Evolutionary conservation across 2,329 filamentous ascomycete genomes (phyloP), one percentile per base, ranked within the genome.

Genomic region (Diaporthe citrichinensis): DNA sequence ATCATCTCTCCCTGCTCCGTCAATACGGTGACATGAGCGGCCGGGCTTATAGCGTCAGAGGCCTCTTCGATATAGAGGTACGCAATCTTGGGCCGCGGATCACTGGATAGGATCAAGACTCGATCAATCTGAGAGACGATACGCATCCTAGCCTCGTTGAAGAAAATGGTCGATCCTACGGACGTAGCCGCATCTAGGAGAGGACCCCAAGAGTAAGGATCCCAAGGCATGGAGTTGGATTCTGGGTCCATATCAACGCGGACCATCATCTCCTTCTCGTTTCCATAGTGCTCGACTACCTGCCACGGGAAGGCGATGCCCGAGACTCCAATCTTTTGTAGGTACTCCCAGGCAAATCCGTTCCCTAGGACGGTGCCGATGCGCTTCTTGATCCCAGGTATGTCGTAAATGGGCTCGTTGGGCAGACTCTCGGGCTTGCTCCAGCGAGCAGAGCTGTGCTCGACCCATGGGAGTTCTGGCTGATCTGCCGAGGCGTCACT

Each of bases 251-350:
- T 41, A 5, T 61, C 57, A 17, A 61, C 57, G 10, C 34, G 12
- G 6, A 25, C 57, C 3, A 41, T 39, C 57, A 61, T 61, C 12
- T 61, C 57, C 34, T 61, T 61, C 57, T 39, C 34, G 57, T 61
- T 61, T 15, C 34, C 57, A 15, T 41, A 41, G 34, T 61, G 57
- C 34, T 61, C 57, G 1, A 41, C 36, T 8, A 61, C 36, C 34
- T 39, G 34, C 57, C 57, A 61, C 23, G 57, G 57, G 23, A 61
- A 61, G 12, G 34, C 57, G 10, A 61, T 61, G 57, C 34, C 57
- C 20, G 57, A 61, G 23, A 61, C 57, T 6, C 57, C 57, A 39
- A 61, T 41, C 34, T 61, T 61, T 12, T 61, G 34, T 23, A 61
- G 57, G 57, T 61, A 61, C 34, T 61, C 57, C 34, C 34, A 39